A percentile compares a stretch with the other conserved stretches of the same genome.
Conservation (phyloP, 2,329 filamentous ascomycete species). For the Pyrenochaeta sp. region DNA sequence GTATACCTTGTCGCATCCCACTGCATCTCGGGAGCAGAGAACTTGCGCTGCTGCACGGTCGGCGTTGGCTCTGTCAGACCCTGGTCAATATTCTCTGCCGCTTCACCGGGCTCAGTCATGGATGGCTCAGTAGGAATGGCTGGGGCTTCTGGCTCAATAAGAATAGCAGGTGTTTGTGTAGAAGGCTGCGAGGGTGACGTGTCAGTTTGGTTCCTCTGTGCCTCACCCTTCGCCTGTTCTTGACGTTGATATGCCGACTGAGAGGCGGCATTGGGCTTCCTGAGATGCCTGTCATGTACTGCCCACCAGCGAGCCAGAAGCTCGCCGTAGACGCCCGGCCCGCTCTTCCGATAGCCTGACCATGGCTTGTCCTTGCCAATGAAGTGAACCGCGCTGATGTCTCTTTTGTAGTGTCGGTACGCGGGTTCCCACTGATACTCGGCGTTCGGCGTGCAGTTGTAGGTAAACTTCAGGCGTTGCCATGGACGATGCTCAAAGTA, state of each 20-base stretch:
- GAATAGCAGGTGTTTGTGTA: slow-evolving; percentile 26
- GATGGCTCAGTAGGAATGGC: slow-evolving; percentile 52
- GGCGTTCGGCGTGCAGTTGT: slow-evolving; percentile 95
- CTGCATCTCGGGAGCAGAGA: slow-evolving; percentile 65
- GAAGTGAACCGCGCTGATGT: slow-evolving; percentile 91
- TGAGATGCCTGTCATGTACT: slow-evolving; percentile 87
- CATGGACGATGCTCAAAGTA: slow-evolving; percentile 81
- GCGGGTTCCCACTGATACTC: slow-evolving; percentile 98
- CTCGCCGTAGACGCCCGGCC: slow-evolving; percentile 76
- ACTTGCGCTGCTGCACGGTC: slow-evolving; percentile 58
- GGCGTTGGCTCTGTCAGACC: slow-evolving; percentile 54
- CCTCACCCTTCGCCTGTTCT: slow-evolving; percentile 12
- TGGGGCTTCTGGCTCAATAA: slow-evolving; percentile 42
- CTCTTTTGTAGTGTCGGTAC: slow-evolving; percentile 89
- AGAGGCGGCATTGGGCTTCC: slow-evolving; percentile 11
- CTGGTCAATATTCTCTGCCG: slow-evolving; percentile 55
- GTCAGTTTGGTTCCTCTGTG: slow-evolving; percentile 16
- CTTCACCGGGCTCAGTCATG: slow-evolving; percentile 54
- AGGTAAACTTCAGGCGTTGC: slow-evolving; percentile 90
- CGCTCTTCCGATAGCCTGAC: slow-evolving; percentile 59
- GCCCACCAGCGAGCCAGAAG: slow-evolving; percentile 92
- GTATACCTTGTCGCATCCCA: slow-evolving; percentile 70
- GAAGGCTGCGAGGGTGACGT: slow-evolving; percentile 11
- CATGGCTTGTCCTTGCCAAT: slow-evolving; percentile 93
- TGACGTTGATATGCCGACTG: background rate